A percentile compares a stretch with the other conserved stretches of the same genome.
Conservation (phyloP, 805 yeast species). For the Teunomyces stri region DNA sequence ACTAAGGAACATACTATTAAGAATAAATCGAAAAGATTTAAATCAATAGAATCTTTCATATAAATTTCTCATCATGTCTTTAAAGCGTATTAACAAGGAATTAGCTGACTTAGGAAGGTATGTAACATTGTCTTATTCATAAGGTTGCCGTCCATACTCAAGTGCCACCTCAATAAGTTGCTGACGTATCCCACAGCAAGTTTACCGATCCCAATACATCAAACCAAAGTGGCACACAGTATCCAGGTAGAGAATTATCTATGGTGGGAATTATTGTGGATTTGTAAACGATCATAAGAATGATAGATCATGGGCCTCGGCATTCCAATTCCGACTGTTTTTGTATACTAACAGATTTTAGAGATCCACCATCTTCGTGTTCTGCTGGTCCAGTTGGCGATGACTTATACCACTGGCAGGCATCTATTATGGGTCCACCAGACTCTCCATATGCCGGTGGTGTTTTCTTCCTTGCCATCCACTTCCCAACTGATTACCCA, state of each 20-base stretch:
- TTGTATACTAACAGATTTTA: constrained; percentile 27
- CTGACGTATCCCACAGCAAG: not conserved
- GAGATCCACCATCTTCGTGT: constrained; percentile 98
- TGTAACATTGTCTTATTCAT: constrained; percentile 32
- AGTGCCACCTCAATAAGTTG: not conserved
- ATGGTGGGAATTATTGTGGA: not conserved
- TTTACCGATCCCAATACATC: not conserved
- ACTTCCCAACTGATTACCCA: constrained; percentile 98
- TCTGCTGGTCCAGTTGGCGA: constrained; percentile 99
- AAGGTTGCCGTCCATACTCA: not conserved
- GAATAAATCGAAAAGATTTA: constrained; percentile 3
- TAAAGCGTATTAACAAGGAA: constrained; percentile 95
- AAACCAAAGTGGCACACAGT: not conserved
- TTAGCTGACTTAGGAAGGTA: constrained; percentile 91
- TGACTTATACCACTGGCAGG: constrained; percentile 98
- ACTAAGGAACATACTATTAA: constrained; percentile 3
- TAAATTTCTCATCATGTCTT: constrained; percentile 57
- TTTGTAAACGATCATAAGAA: not conserved
- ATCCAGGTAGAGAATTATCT: not conserved
- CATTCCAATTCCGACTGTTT: too few relatives aligned
- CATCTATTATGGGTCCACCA: constrained; percentile 98
- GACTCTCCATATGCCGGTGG: constrained; percentile 91
- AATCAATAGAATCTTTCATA: constrained; percentile 5
- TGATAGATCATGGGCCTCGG: not conserved
- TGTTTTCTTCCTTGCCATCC: constrained; percentile 92